Conservation (phyloP, 768 basidiomycete genomes). For the Amanita rubescens region DNA sequence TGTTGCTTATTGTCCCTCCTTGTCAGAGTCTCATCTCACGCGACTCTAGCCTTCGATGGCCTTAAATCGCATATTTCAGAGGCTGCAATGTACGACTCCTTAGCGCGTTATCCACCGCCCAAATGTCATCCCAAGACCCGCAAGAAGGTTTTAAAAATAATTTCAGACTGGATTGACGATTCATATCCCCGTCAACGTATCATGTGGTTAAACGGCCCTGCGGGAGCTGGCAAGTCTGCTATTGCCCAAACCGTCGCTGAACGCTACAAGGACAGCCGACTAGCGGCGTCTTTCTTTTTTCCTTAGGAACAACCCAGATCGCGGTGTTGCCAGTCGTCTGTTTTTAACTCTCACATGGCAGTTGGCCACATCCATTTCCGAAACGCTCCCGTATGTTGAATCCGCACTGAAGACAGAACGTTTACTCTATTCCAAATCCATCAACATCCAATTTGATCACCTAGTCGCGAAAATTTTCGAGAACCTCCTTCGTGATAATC, state of each 20-base stretch:
- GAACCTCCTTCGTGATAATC: background rate
- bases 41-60: too few species aligned
- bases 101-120: too few species aligned
- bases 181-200: background rate
- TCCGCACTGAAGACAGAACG: background rate
- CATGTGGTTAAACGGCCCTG: background rate
- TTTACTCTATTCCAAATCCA: background rate
- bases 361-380: background rate
- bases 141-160: too few species aligned
- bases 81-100: too few species aligned
- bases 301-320: background rate
- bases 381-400: background rate
- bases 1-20: too few species aligned
- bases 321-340: background rate
- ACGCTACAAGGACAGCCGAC: background rate
- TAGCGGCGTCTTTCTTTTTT: background rate
- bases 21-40: too few species aligned
- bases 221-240: background rate
- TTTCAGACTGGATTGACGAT: too few species aligned
- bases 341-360: background rate
- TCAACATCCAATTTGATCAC: background rate
- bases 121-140: too few species aligned
- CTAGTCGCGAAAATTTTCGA: background rate
- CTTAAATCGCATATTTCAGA: too few species aligned
- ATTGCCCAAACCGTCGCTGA: too few species aligned